A percentile compares a stretch with the other conserved stretches of the same genome.
phyloP scores from a whole-genome alignment of 1,284 basidiomycete genomes.

The Puccinia coronata region DNA sequence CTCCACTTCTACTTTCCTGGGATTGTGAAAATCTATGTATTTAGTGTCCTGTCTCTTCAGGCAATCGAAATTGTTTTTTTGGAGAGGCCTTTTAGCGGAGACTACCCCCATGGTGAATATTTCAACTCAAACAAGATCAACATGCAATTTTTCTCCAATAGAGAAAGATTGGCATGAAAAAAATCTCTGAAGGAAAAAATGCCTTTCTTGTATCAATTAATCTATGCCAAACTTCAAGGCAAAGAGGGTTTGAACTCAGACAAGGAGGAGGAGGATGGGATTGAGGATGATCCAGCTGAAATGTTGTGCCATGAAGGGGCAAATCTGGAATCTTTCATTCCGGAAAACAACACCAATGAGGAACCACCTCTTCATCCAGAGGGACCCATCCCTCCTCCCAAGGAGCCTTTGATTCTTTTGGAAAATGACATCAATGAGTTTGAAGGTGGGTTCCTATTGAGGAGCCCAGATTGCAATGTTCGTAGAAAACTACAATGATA shows the following conservation, averaged over 20 bases:
- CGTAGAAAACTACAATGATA: not conserved
- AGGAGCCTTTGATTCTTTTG: not conserved
- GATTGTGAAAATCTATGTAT: not conserved
- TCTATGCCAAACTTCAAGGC: not conserved
- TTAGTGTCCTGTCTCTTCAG: not conserved
- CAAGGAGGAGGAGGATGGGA: not conserved
- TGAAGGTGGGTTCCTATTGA: not conserved
- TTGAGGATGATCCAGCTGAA: not conserved
- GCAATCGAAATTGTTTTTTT: not conserved
- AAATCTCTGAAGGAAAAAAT: not conserved
- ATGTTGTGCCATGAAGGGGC: no score
- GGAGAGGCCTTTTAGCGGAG: not conserved
- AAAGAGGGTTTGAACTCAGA: not conserved
- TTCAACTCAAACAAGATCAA: not conserved
- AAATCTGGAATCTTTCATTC: no score
- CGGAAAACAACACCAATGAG: no score
- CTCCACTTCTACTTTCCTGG: not conserved
- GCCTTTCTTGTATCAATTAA: slow-evolving; percentile 11
- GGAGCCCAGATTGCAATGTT: not conserved
- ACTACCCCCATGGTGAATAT: not conserved
- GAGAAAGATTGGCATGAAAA: not conserved
- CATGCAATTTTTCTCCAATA: not conserved
- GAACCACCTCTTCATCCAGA: not conserved
- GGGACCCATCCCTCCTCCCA: not conserved
- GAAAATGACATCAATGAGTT: not conserved